phyloP scores from a whole-genome alignment of 352 stramenopile species.

The Pythium insidiosum region DNA sequence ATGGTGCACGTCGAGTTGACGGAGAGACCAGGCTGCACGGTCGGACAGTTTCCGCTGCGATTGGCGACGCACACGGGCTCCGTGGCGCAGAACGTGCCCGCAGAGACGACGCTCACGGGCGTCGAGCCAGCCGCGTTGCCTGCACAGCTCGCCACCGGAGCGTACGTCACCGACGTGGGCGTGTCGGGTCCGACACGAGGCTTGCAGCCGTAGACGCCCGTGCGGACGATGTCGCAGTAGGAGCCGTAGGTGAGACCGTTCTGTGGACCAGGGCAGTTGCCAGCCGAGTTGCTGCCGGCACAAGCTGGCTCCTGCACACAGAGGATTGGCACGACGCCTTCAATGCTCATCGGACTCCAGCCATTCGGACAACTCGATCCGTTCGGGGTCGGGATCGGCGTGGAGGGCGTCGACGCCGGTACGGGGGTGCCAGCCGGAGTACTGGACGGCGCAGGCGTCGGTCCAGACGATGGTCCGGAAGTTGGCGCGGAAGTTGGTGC shows the following conservation, averaged over 20 bases:
- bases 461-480: no score
- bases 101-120: slow-evolving; percentile 3
- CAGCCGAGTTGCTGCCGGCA: no score
- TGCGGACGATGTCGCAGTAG: background rate
- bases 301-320: no score
- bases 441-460: no score
- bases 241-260: no score
- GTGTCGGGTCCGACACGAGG: background rate
- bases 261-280: no score
- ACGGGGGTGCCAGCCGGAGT: no score
- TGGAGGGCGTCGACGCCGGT: background rate
- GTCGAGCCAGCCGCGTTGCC: background rate
- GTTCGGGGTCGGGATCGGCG: background rate
- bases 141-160: background rate
- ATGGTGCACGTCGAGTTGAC: slow-evolving; percentile 2
- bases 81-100: slow-evolving; percentile 4
- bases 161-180: background rate
- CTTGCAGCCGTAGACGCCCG: slow-evolving; percentile 4
- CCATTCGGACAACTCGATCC: background rate
- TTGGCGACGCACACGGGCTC: slow-evolving; percentile 2
- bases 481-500: no score
- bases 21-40: slow-evolving; percentile 1
- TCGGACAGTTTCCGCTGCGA: background rate
- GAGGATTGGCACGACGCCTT: slow-evolving; percentile 1
- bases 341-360: slow-evolving; percentile 4